A percentile compares a stretch with the other conserved stretches of the same genome.
These are phyloP conservation scores for Boletus rubropictus DNA, from an alignment of 768 basidiomycete genomes.

Conservation along the genomic window DNA sequence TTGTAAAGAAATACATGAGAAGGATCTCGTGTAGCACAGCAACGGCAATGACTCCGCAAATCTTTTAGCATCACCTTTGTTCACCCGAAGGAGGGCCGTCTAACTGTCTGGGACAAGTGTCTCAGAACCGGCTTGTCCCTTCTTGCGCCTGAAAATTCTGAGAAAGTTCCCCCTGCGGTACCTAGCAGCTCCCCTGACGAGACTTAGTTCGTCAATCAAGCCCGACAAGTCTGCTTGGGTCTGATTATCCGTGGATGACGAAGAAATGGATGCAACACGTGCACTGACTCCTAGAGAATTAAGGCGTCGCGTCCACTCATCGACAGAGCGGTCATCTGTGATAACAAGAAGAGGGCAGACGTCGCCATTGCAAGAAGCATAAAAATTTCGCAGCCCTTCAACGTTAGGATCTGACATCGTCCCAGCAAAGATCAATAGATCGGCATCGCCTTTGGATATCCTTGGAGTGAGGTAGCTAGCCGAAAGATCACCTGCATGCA, in stretches of 20 bases:
- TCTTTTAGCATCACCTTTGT: background rate
- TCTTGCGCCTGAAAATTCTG: slow-evolving; percentile 14
- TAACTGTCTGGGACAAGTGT: background rate
- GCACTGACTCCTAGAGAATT: slow-evolving; percentile 9
- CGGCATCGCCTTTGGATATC: slow-evolving; percentile 20
- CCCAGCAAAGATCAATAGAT: slow-evolving; percentile 22
- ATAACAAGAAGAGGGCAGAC: slow-evolving; percentile 23
- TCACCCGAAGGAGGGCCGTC: background rate
- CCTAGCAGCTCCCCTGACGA: slow-evolving; percentile 20
- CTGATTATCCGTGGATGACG: background rate
- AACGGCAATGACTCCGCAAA: background rate
- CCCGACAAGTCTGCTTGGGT: slow-evolving; percentile 1
- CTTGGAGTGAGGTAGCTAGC: slow-evolving; percentile 13
- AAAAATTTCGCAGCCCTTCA: slow-evolving; percentile 10
- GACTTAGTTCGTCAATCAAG: slow-evolving; percentile 21
- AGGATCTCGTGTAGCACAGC: background rate
- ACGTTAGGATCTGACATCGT: slow-evolving; percentile 6
- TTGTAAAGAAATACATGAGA: background rate
- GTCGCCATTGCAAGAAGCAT: slow-evolving; percentile 18
- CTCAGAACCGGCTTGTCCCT: slow-evolving; percentile 3
- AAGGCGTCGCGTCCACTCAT: slow-evolving; percentile 11
- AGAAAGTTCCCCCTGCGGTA: slow-evolving; percentile 12
- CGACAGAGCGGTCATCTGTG: slow-evolving; percentile 6
- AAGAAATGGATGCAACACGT: slow-evolving; percentile 8
- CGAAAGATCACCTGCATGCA: slow-evolving; percentile 13